Conservation (phyloP, 768 basidiomycete species). For the Cystofilobasidium capitatum region DNA sequence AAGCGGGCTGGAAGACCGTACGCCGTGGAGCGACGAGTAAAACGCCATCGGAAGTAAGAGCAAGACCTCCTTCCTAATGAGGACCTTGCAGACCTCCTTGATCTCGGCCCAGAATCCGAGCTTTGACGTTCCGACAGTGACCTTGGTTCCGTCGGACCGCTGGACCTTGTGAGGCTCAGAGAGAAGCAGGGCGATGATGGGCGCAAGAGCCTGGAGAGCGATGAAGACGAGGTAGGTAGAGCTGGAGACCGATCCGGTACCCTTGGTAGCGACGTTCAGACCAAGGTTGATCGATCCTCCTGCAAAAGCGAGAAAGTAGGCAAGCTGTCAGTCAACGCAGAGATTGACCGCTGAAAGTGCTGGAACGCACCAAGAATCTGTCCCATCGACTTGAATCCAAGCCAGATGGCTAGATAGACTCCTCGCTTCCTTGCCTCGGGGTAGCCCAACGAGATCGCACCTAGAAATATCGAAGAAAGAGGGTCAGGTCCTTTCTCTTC, state of each 20-base stretch:
- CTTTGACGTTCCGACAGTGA: slow-evolving; percentile 10
- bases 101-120: slow-evolving; percentile 16
- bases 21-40: neutral
- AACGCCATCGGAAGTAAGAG: neutral
- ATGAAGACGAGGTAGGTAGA: slow-evolving; percentile 24
- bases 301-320: neutral
- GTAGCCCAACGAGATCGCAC: slow-evolving; percentile 36
- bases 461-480: slow-evolving; percentile 1
- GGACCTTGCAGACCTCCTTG: neutral
- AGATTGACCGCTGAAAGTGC: neutral
- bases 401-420: slow-evolving; percentile 34
- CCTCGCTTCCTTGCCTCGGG: slow-evolving; percentile 33
- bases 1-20: neutral
- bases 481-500: neutral
- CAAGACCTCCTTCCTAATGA: slow-evolving; percentile 14
- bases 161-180: slow-evolving; percentile 21
- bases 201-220: slow-evolving; percentile 10
- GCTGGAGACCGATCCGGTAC: slow-evolving; percentile 11
- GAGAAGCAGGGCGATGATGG: slow-evolving; percentile 18
- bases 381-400: slow-evolving; percentile 29
- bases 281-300: slow-evolving; percentile 30
- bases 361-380: slow-evolving; percentile 36
- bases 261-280: slow-evolving; percentile 30
- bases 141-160: slow-evolving; percentile 7
- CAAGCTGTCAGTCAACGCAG: neutral